Evolutionary conservation across 1,139 yeast genomes (phyloP).

Genomic region (Scheffersomyces titani): DNA sequence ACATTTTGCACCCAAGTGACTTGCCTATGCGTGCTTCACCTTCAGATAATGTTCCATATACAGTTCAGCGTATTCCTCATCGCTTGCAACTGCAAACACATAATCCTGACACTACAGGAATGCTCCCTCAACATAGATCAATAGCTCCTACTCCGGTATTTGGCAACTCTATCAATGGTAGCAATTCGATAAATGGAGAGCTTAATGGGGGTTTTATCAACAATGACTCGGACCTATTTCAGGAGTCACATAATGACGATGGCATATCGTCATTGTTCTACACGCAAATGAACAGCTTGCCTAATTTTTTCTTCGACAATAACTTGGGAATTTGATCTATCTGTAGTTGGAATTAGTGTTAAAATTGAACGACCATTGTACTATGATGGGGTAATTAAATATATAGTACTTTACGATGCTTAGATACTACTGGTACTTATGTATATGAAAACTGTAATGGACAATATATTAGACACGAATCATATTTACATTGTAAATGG

Average conservation of each 20-base stretch:
- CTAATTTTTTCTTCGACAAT: slow-evolving; percentile 44
- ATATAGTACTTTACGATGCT: background rate
- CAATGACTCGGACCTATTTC: background rate
- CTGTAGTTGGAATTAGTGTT: too few species aligned
- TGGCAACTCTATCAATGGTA: background rate
- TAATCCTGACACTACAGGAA: background rate
- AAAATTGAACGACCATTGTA: too few species aligned
- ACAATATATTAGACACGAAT: background rate
- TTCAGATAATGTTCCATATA: background rate
- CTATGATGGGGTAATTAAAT: too few species aligned
- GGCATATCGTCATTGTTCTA: slow-evolving; percentile 17
- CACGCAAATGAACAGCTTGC: slow-evolving; percentile 25
- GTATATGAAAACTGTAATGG: background rate
- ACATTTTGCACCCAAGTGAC: slow-evolving; percentile 20
- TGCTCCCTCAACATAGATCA: background rate
- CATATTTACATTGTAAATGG: background rate
- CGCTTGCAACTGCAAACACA: background rate
- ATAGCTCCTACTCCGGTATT: background rate
- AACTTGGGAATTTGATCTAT: slow-evolving; percentile 21
- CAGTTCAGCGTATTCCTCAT: background rate
- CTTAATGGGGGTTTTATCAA: slow-evolving; percentile 12
- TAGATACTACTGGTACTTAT: too few species aligned
- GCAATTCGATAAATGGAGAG: background rate
- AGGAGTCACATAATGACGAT: slow-evolving; percentile 12
- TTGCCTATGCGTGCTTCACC: background rate